phyloP scores from a whole-genome alignment of 2,329 filamentous ascomycete genomes.

The Cercospora sesami region DNA sequence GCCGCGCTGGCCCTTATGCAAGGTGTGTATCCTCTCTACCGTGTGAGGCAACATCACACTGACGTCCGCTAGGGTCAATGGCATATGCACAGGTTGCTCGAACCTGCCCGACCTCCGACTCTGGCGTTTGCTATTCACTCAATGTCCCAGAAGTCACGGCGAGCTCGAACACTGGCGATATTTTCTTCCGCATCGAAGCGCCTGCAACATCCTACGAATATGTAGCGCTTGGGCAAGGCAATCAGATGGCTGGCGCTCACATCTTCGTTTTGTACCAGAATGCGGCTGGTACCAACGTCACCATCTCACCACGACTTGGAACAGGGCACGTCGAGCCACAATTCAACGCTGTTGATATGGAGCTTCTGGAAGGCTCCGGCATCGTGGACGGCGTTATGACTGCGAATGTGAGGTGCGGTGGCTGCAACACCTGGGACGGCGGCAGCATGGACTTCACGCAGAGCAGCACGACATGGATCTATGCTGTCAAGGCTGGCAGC shows the following conservation, averaged over 20 bases:
- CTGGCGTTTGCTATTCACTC: slow-evolving; percentile 50
- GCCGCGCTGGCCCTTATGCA: slow-evolving; percentile 7
- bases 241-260: slow-evolving; percentile 56
- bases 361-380: slow-evolving; percentile 55
- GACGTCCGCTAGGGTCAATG: slow-evolving; percentile 7
- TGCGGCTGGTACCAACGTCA: slow-evolving; percentile 55
- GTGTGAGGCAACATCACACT: not conserved
- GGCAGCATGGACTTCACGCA: slow-evolving; percentile 53
- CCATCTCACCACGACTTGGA: slow-evolving; percentile 55
- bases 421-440: slow-evolving; percentile 55
- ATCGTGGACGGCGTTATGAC: slow-evolving; percentile 54
- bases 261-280: slow-evolving; percentile 62
- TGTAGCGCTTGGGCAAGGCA: slow-evolving; percentile 59
- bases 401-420: slow-evolving; percentile 58
- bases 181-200: slow-evolving; percentile 59
- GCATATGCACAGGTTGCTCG: slow-evolving; percentile 21
- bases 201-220: slow-evolving; percentile 53
- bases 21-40: not conserved
- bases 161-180: slow-evolving; percentile 53
- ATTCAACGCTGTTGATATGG: slow-evolving; percentile 44
- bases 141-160: slow-evolving; percentile 57
- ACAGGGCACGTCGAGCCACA: slow-evolving; percentile 48
- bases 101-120: slow-evolving; percentile 20
- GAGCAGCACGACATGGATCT: slow-evolving; percentile 52
- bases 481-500: slow-evolving; percentile 50